Conservation (phyloP, 495 filamentous ascomycete genomes). For the Hypoxylon rickii region DNA sequence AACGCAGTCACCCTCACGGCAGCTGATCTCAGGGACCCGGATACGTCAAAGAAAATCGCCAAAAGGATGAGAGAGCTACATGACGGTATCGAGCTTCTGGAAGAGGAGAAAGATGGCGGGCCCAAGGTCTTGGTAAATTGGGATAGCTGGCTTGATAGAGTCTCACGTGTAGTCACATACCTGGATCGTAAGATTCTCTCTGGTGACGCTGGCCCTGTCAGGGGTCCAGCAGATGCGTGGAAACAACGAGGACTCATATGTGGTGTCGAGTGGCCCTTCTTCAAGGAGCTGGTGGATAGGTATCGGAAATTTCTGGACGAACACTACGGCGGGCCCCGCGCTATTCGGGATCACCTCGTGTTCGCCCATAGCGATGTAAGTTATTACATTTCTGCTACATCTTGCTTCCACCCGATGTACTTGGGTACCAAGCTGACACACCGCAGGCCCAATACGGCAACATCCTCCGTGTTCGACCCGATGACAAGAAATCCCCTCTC, state of each 20-base stretch:
- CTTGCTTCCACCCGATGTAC: not conserved
- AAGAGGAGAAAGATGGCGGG: constrained; percentile 74
- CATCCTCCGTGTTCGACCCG: constrained; percentile 85
- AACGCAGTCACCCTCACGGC: constrained; percentile 78
- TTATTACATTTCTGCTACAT: constrained; percentile 9
- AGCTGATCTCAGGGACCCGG: constrained; percentile 75
- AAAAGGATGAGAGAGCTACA: constrained; percentile 98
- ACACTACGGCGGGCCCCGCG: constrained; percentile 68
- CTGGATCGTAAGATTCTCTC: constrained; percentile 68
- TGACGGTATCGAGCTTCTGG: constrained; percentile 84
- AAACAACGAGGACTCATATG: constrained; percentile 75
- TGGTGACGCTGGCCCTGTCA: constrained; percentile 26
- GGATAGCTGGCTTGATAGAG: constrained; percentile 90
- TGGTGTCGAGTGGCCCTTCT: constrained; percentile 81
- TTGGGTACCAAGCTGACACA: constrained; percentile 28
- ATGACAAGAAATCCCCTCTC: constrained; percentile 79
- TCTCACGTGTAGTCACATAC: constrained; percentile 74
- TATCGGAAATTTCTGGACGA: constrained; percentile 76
- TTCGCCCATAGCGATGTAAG: constrained; percentile 98
- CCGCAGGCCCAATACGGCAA: constrained; percentile 95
- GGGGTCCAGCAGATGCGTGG: constrained; percentile 55
- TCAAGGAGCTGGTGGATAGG: constrained; percentile 73
- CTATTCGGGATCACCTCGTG: constrained; percentile 74
- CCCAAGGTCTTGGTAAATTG: constrained; percentile 89
- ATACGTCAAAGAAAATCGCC: constrained; percentile 90